Conservation (phyloP, 805 yeast genomes). For the Ogataea pignaliae region DNA sequence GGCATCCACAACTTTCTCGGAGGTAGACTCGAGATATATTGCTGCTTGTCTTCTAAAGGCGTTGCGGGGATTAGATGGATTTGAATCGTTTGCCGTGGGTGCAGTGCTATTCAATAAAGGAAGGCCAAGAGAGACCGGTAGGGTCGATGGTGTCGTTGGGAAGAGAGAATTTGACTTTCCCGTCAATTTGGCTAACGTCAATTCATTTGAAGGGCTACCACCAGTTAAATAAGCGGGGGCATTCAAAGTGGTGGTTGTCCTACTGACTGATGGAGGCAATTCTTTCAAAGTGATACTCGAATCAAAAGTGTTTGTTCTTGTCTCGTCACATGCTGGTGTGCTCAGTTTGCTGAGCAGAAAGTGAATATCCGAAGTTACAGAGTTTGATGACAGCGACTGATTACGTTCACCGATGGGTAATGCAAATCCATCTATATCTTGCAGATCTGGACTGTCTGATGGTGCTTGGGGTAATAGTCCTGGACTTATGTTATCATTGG, state of each 20-base stretch:
- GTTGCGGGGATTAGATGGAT: neutral
- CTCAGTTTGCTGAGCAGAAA: slow-evolving; percentile 2
- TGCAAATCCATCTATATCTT: neutral
- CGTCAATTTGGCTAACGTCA: slow-evolving; percentile 2
- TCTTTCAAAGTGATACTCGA: slow-evolving; percentile 11
- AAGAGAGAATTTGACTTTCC: neutral
- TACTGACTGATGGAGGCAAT: neutral
- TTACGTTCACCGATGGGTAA: neutral
- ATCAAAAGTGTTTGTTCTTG: slow-evolving; percentile 14
- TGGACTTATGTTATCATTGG: slow-evolving; percentile 11
- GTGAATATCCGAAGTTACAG: slow-evolving; percentile 12
- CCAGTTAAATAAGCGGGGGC: neutral
- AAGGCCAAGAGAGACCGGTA: neutral
- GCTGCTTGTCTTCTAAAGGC: neutral
- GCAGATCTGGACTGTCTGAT: neutral
- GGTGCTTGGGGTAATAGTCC: slow-evolving; percentile 5
- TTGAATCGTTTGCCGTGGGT: neutral
- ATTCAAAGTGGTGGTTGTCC: neutral
- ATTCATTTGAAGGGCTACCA: neutral
- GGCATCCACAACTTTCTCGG: slow-evolving; percentile 12
- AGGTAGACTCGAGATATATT: slow-evolving; percentile 16
- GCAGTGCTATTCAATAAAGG: neutral
- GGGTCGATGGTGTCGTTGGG: neutral
- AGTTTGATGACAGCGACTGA: neutral
- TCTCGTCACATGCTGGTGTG: neutral